Evolutionary conservation across 225 moss, liverwort and hornwort genomes (phyloP).

Genomic region (Marchantia paleacea): DNA sequence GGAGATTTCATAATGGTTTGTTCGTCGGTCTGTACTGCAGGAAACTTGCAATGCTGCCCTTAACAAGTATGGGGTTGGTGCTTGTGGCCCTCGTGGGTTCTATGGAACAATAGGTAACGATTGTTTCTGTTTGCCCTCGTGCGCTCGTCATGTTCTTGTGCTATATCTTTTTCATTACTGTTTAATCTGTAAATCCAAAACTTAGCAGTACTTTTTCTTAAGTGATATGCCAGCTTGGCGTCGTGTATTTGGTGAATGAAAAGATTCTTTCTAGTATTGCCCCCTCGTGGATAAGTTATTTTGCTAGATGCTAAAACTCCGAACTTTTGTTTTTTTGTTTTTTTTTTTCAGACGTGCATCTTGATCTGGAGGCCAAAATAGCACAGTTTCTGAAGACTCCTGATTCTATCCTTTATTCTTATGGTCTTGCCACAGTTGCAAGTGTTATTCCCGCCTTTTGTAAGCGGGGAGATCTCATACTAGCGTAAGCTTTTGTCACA

Average conservation of each 20-base stretch:
- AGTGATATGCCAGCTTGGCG: background rate
- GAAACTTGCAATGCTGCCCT: conserved; percentile 72
- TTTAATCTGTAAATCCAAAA: background rate
- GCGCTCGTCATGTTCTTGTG: background rate
- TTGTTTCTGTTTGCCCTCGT: background rate
- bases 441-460: conserved; percentile 98
- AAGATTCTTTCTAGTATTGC: background rate
- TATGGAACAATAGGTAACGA: conserved; percentile 90
- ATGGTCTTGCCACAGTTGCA: conserved; percentile 83
- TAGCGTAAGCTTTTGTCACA: conserved; percentile 59
- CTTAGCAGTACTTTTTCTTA: background rate
- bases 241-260: background rate
- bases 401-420: conserved; percentile 85
- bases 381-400: conserved; percentile 82
- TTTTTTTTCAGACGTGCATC: conserved; percentile 72
- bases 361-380: conserved; percentile 88
- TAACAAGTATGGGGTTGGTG: conserved; percentile 91
- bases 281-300: background rate
- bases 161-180: background rate
- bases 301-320: background rate
- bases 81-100: conserved; percentile 97
- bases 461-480: conserved; percentile 86
- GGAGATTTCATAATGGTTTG: background rate
- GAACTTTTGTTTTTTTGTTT: background rate
- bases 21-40: conserved; percentile 33